Percentiles rank a stretch among this genome's conserved stretches.
Conservation (phyloP, 495 filamentous ascomycete genomes). For the Oleoguttula mirabilis region DNA sequence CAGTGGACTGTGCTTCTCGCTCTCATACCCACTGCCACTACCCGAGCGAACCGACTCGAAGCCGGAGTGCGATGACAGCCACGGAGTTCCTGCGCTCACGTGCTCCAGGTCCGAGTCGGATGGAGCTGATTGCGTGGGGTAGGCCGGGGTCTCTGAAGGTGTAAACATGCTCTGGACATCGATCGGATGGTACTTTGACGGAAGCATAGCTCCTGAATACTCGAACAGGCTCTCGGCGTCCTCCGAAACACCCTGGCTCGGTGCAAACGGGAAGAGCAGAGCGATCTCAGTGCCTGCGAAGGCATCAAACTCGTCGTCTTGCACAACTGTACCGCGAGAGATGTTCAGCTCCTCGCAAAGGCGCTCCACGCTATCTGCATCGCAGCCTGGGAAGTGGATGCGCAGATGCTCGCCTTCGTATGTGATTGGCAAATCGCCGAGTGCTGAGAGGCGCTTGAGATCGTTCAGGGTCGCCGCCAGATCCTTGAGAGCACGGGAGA, state of each 20-base stretch:
- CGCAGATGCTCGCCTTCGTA: conserved; percentile 56
- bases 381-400: conserved; percentile 84
- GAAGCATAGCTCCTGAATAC: conserved; percentile 1
- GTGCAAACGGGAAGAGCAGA: conserved; percentile 75
- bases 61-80: conserved; percentile 37
- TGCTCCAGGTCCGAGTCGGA: conserved; percentile 33
- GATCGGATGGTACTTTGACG: conserved; percentile 3
- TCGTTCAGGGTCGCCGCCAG: conserved; percentile 69
- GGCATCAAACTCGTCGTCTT: conserved; percentile 51
- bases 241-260: conserved; percentile 36
- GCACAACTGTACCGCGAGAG: conserved; percentile 56
- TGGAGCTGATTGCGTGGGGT: conserved; percentile 27
- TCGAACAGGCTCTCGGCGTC: conserved; percentile 21
- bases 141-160: conserved; percentile 23
- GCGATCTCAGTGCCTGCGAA: conserved; percentile 47
- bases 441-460: conserved; percentile 55
- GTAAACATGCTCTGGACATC: conserved; percentile 39
- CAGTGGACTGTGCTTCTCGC: conserved; percentile 28
- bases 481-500: conserved; percentile 75
- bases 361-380: conserved; percentile 66
- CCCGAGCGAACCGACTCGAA: conserved; percentile 42
- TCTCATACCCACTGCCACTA: conserved; percentile 36
- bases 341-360: conserved; percentile 82
- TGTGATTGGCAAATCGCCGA: conserved; percentile 74
- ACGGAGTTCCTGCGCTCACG: conserved; percentile 38